phyloP scores from a whole-genome alignment of 257 asterid genomes.

The Fraxinus quadrangulata region DNA sequence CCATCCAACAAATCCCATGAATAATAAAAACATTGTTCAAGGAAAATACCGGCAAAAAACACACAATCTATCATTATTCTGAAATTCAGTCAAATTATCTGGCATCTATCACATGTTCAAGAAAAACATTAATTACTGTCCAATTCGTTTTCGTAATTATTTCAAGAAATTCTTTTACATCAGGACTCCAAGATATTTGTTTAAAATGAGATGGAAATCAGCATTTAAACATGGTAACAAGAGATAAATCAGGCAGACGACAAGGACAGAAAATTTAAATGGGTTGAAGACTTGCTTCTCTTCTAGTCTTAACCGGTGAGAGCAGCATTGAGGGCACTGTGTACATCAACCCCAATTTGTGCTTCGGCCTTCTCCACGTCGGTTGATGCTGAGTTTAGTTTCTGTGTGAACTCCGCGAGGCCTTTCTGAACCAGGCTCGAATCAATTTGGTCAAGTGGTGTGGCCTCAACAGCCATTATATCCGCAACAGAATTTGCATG shows the following conservation, averaged over 20 bases:
- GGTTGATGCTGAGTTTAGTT: conserved; percentile 69
- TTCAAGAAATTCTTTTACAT: conserved; percentile 33
- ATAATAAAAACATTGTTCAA: neutral
- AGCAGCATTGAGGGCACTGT: conserved; percentile 86
- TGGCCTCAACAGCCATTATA: conserved; percentile 73
- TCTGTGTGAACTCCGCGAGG: conserved; percentile 70
- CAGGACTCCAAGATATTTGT: conserved; percentile 20
- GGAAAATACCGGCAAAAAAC: neutral
- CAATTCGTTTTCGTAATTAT: conserved; percentile 33
- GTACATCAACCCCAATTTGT: conserved; percentile 79
- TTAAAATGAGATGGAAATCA: conserved; percentile 26
- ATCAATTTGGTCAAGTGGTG: conserved; percentile 67
- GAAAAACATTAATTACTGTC: conserved; percentile 15
- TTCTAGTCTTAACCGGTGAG: conserved; percentile 50
- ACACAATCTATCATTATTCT: neutral
- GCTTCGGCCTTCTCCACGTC: conserved; percentile 89
- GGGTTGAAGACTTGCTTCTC: neutral
- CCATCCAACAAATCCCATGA: no score
- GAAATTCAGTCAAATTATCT: neutral
- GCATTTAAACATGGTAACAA: conserved; percentile 30
- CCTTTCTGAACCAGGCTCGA: conserved; percentile 67
- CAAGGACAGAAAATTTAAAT: conserved; percentile 1
- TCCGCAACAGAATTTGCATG: conserved; percentile 79
- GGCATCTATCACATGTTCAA: conserved; percentile 8
- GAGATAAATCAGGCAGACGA: conserved; percentile 24